These are phyloP conservation scores for Escovopsis sp. DNA, from an alignment of 2,329 filamentous ascomycete species.

Conservation along the genomic window DNA sequence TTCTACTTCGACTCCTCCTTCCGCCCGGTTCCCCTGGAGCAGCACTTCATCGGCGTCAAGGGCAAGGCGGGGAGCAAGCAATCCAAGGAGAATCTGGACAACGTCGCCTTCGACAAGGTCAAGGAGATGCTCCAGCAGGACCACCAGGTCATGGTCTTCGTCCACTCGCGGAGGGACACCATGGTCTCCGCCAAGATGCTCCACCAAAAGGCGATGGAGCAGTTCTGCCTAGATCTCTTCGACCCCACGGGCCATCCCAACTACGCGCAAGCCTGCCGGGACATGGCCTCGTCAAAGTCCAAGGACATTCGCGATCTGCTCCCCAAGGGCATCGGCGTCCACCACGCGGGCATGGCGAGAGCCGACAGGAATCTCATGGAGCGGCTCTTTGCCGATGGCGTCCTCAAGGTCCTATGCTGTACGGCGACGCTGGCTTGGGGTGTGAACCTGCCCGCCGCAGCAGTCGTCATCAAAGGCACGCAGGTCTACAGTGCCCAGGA, in stretches of 20 bases:
- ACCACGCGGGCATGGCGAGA: conserved; percentile 93
- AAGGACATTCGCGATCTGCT: conserved; percentile 80
- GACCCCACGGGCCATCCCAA: conserved; percentile 65
- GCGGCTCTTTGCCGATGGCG: conserved; percentile 73
- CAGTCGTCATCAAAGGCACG: conserved; percentile 95
- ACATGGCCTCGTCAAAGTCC: conserved; percentile 75
- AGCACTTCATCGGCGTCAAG: conserved; percentile 94
- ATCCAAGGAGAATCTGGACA: conserved; percentile 79
- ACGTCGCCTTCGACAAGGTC: conserved; percentile 83
- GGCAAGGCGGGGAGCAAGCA: conserved; percentile 71
- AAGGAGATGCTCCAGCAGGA: conserved; percentile 78
- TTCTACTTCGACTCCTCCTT: conserved; percentile 98
- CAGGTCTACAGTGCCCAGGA: conserved; percentile 94
- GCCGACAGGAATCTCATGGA: conserved; percentile 95
- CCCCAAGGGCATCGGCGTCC: conserved; percentile 81
- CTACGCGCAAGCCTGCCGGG: conserved; percentile 65
- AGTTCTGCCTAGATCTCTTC: conserved; percentile 67
- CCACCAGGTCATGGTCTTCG: conserved; percentile 99
- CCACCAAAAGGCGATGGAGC: conserved; percentile 71
- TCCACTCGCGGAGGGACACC: conserved; percentile 92
- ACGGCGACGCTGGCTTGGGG: conserved; percentile 96
- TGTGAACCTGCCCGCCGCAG: conserved; percentile 93
- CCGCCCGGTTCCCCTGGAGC: conserved; percentile 85
- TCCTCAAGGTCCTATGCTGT: conserved; percentile 96
- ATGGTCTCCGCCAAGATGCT: conserved; percentile 75